phyloP scores from a whole-genome alignment of 2,329 filamentous ascomycete genomes.

The Nemania serpens region DNA sequence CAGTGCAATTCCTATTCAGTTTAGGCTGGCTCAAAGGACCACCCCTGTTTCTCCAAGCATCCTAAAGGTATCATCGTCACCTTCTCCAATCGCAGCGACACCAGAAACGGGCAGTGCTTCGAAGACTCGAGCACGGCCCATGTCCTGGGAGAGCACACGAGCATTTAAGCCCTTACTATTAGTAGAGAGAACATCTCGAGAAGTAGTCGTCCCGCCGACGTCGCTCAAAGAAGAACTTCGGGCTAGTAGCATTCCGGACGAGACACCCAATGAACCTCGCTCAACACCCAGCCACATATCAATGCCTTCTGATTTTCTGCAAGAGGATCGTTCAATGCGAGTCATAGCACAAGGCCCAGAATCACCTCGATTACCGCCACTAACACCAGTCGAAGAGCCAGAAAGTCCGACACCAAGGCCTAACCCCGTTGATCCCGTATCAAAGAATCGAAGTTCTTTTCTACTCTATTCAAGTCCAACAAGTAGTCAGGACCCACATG shows the following conservation, averaged over 20 bases:
- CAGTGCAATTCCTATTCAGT: slow-evolving; percentile 62
- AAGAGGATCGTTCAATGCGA: not conserved
- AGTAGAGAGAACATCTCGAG: slow-evolving; percentile 64
- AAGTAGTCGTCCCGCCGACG: slow-evolving; percentile 40
- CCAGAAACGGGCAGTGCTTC: slow-evolving; percentile 43
- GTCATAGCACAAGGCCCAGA: not conserved
- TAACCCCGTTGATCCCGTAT: slow-evolving; percentile 47
- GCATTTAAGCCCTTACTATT: slow-evolving; percentile 85
- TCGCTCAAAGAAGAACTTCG: slow-evolving; percentile 49
- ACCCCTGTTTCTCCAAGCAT: slow-evolving; percentile 45
- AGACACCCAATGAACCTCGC: slow-evolving; percentile 4
- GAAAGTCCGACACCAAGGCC: slow-evolving; percentile 38
- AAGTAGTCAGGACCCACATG: slow-evolving; percentile 34
- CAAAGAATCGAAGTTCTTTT: slow-evolving; percentile 50
- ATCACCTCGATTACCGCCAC: slow-evolving; percentile 24
- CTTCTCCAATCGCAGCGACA: slow-evolving; percentile 40
- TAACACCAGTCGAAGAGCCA: slow-evolving; percentile 24
- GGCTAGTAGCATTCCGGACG: slow-evolving; percentile 43
- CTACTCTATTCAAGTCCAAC: slow-evolving; percentile 47
- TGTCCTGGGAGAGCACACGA: slow-evolving; percentile 65
- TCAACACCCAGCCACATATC: not conserved
- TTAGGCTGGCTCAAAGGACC: slow-evolving; percentile 54
- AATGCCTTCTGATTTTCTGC: not conserved
- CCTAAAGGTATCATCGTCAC: slow-evolving; percentile 43
- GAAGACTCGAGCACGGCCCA: slow-evolving; percentile 55